These are phyloP conservation scores for Calonectria leucothoes DNA, from an alignment of 2,329 filamentous ascomycete genomes.

Conservation along the genomic window DNA sequence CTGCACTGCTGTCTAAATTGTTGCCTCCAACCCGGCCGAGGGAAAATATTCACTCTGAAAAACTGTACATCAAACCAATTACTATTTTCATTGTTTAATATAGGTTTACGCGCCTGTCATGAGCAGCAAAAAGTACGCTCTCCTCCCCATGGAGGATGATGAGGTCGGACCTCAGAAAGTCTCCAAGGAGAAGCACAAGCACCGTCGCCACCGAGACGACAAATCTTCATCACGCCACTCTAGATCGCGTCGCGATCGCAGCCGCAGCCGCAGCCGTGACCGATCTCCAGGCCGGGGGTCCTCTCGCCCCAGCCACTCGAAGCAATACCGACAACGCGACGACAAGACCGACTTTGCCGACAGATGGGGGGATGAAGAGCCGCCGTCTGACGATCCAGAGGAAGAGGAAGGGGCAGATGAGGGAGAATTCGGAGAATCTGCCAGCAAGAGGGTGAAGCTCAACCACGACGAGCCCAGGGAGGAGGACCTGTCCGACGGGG, in stretches of 20 bases:
- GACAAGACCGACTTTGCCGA: slow-evolving; percentile 72
- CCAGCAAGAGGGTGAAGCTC: slow-evolving; percentile 77
- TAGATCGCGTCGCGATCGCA: slow-evolving; percentile 43
- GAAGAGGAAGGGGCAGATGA: slow-evolving; percentile 63
- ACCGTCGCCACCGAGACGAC: slow-evolving; percentile 51
- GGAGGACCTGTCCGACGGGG: slow-evolving; percentile 69
- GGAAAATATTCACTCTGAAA: neutral
- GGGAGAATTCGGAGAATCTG: slow-evolving; percentile 74
- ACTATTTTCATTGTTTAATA: neutral
- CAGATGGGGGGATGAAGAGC: slow-evolving; percentile 84
- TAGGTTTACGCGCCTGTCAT: slow-evolving; percentile 43
- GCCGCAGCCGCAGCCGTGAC: slow-evolving; percentile 47
- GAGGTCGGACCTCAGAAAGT: slow-evolving; percentile 68
- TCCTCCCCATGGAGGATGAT: slow-evolving; percentile 75
- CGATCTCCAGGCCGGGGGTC: slow-evolving; percentile 44
- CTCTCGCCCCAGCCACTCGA: slow-evolving; percentile 48
- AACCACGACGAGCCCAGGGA: slow-evolving; percentile 62
- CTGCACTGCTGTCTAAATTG: neutral
- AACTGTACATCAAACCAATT: neutral
- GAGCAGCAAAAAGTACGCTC: slow-evolving; percentile 72
- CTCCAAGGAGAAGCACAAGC: slow-evolving; percentile 59
- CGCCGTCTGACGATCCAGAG: slow-evolving; percentile 54
- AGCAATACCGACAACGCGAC: slow-evolving; percentile 56
- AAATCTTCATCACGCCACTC: slow-evolving; percentile 41
- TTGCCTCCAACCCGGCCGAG: neutral